Conservation (phyloP, 768 basidiomycete species). For the Mycena crocata region DNA sequence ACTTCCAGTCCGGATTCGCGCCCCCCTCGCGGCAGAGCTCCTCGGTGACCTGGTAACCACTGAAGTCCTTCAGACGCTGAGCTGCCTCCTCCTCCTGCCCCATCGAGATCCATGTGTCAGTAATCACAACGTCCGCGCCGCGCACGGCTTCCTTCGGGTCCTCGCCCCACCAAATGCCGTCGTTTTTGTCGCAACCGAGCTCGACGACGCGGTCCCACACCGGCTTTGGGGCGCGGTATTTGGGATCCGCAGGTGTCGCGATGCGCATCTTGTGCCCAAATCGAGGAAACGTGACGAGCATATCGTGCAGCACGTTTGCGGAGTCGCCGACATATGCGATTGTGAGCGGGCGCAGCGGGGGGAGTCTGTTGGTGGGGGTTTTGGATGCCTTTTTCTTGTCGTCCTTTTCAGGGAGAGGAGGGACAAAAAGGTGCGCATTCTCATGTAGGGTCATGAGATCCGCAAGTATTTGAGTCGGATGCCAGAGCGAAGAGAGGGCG, state of each 20-base stretch:
- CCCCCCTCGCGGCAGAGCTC: constrained; percentile 82
- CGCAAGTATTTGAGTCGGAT: constrained; percentile 95
- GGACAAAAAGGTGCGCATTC: constrained; percentile 65
- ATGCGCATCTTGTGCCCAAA: constrained; percentile 89
- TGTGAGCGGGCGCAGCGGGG: constrained; percentile 80
- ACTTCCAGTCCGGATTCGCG: constrained; percentile 90
- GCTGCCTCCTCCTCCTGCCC: constrained; percentile 96
- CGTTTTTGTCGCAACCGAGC: constrained; percentile 73
- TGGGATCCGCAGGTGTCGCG: constrained; percentile 74
- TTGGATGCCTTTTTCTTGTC: constrained; percentile 13
- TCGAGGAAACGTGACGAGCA: constrained; percentile 95
- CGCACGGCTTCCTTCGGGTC: constrained; percentile 90
- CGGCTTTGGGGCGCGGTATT: constrained; percentile 73
- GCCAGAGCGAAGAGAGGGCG: constrained; percentile 95
- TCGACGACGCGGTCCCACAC: constrained; percentile 89
- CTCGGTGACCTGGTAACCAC: constrained; percentile 96
- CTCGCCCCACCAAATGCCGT: constrained; percentile 72
- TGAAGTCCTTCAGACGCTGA: constrained; percentile 86
- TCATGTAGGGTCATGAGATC: constrained; percentile 93
- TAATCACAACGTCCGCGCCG: constrained; percentile 94
- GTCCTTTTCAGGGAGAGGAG: constrained; percentile 26
- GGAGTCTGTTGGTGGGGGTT: constrained; percentile 44
- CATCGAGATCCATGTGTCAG: constrained; percentile 99
- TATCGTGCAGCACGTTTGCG: constrained; percentile 95
- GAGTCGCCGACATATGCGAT: constrained; percentile 95